Percentiles rank a stretch among this genome's conserved stretches.
Conservation (phyloP, 768 basidiomycete genomes). For the Naganishia antarctica region DNA sequence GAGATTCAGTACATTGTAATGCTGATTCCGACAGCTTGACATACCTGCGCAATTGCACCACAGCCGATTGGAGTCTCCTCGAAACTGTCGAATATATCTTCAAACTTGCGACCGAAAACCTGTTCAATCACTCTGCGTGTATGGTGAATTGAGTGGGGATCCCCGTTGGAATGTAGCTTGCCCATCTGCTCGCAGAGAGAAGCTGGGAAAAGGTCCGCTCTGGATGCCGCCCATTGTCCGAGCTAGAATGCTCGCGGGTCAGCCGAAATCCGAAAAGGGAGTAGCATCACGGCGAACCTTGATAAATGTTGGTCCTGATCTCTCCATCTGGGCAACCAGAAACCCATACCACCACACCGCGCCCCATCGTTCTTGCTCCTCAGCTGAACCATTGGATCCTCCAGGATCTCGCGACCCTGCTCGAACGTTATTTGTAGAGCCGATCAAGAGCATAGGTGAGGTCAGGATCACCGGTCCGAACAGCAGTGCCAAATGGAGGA, state of each 20-base stretch:
- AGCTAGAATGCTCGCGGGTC: slow-evolving; percentile 55
- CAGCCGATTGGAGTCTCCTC: slow-evolving; percentile 84
- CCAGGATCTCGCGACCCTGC: slow-evolving; percentile 29
- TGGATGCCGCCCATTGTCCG: slow-evolving; percentile 96
- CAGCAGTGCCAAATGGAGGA: slow-evolving; percentile 72
- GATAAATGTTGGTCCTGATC: slow-evolving; percentile 92
- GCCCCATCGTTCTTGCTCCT: slow-evolving; percentile 78
- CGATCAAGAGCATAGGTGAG: slow-evolving; percentile 71
- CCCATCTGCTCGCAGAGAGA: slow-evolving; percentile 78
- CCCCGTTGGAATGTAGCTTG: slow-evolving; percentile 79
- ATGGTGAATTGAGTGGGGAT: slow-evolving; percentile 70
- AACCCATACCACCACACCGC: slow-evolving; percentile 97
- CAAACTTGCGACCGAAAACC: slow-evolving; percentile 76
- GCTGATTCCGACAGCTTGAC: background rate
- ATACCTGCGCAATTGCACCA: slow-evolving; percentile 86
- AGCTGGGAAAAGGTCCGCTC: slow-evolving; percentile 86
- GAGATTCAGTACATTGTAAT: background rate
- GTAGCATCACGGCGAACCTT: slow-evolving; percentile 58
- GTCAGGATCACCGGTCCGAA: slow-evolving; percentile 82
- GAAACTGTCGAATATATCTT: slow-evolving; percentile 86
- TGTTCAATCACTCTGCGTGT: slow-evolving; percentile 75
- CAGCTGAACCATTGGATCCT: too few relatives aligned
- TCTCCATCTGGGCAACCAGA: slow-evolving; percentile 80
- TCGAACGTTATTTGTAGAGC: slow-evolving; percentile 12
- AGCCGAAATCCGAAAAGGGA: background rate